A percentile compares a stretch with the other conserved stretches of the same genome.
Evolutionary conservation across 805 yeast species (phyloP).

Genomic region (Candida arabinofermentans): DNA sequence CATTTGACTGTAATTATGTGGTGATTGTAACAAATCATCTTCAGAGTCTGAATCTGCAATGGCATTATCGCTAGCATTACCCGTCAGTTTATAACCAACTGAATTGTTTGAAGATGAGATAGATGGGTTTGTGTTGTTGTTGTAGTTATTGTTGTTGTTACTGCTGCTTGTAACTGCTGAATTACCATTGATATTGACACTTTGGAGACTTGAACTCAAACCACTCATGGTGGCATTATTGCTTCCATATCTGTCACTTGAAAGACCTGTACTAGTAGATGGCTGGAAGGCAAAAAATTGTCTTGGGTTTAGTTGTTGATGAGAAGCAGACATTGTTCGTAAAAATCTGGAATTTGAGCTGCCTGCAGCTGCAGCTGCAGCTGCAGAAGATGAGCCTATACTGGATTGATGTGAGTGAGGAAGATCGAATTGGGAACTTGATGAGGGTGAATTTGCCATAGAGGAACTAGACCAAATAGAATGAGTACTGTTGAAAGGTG

Average conservation of each 20-base stretch:
- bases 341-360: conserved; percentile 8
- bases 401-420: not conserved
- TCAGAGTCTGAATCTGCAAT: conserved; percentile 16
- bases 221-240: not conserved
- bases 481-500: conserved; percentile 21
- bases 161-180: not conserved
- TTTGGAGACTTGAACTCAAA: not conserved
- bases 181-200: not conserved
- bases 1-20: not conserved
- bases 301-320: conserved; percentile 8
- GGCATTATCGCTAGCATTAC: conserved; percentile 8
- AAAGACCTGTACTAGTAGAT: not conserved
- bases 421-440: conserved; percentile 6
- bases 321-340: conserved; percentile 10
- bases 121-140: no score
- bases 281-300: conserved; percentile 2
- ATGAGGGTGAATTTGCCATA: conserved; percentile 7
- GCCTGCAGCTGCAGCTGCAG: not conserved
- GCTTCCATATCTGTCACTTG: not conserved
- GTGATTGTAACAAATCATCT: conserved; percentile 3
- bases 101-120: not conserved
- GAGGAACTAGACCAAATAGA: conserved; percentile 21
- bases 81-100: no score
- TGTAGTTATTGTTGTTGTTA: no score
- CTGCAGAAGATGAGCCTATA: not conserved